Percentiles rank a stretch among this genome's conserved stretches.
phyloP scores from a whole-genome alignment of 371 early-diverging fungal genomes.

The Catenaria anguillulae region DNA sequence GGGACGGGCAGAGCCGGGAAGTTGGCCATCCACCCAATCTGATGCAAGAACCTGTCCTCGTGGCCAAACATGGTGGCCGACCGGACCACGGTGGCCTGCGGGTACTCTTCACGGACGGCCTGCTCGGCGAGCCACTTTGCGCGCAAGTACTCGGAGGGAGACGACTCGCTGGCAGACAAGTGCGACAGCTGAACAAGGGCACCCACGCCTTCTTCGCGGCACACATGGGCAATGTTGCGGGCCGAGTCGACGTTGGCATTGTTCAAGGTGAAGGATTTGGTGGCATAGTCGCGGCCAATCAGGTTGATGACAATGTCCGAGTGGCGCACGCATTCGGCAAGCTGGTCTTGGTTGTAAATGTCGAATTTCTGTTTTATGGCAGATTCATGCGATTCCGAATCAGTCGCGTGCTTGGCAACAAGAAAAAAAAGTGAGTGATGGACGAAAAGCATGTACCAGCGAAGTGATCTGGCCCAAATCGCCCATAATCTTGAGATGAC shows the following conservation, averaged over 20 bases:
- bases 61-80: slow-evolving; percentile 76
- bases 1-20: slow-evolving; percentile 30
- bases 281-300: slow-evolving; percentile 79
- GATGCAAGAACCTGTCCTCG: slow-evolving; percentile 85
- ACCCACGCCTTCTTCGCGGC: slow-evolving; percentile 66
- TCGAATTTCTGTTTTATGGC: slow-evolving; percentile 58
- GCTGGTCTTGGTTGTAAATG: slow-evolving; percentile 62
- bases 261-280: slow-evolving; percentile 80
- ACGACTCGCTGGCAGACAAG: slow-evolving; percentile 62
- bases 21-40: slow-evolving; percentile 39
- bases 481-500: slow-evolving; percentile 80
- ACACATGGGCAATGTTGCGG: slow-evolving; percentile 59
- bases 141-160: slow-evolving; percentile 58
- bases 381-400: slow-evolving; percentile 1
- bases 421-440: background rate
- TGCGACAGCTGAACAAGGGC: slow-evolving; percentile 81
- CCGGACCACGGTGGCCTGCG: slow-evolving; percentile 86
- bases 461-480: slow-evolving; percentile 90
- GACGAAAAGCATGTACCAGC: slow-evolving; percentile 27
- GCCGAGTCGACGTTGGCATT: slow-evolving; percentile 76
- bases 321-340: slow-evolving; percentile 72
- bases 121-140: slow-evolving; percentile 85
- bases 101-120: slow-evolving; percentile 70
- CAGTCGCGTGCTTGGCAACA: background rate
- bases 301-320: slow-evolving; percentile 90